A percentile compares a stretch with the other conserved stretches of the same genome.
These are phyloP conservation scores for Arabidopsis arenosa DNA, from an alignment of 345 rosid species.

Conservation along the genomic window DNA sequence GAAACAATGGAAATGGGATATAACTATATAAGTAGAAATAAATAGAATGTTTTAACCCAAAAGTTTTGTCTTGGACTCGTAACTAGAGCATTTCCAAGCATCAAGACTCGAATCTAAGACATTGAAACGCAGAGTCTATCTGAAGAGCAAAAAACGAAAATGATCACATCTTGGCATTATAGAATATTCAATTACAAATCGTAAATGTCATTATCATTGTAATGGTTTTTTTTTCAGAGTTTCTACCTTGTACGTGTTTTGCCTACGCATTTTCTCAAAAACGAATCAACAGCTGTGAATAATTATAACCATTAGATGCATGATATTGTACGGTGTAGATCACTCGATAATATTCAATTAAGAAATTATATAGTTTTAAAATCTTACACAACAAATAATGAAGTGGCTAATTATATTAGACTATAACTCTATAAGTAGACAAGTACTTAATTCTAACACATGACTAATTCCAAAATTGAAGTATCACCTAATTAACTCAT, in stretches of 20 bases:
- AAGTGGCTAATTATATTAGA: not conserved
- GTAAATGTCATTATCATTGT: slow-evolving; percentile 12
- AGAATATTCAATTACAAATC: slow-evolving; percentile 11
- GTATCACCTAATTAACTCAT: not conserved
- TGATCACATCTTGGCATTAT: slow-evolving; percentile 13
- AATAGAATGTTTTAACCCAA: no score
- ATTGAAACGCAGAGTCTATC: not conserved
- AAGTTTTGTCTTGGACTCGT: not conserved
- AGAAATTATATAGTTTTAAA: not conserved
- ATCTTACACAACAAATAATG: not conserved
- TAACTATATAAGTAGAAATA: no score
- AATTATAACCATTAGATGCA: slow-evolving; percentile 4
- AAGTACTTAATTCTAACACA: slow-evolving; percentile 11
- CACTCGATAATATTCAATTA: not conserved
- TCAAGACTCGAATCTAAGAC: not conserved
- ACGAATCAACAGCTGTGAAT: slow-evolving; percentile 17
- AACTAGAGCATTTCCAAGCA: no score
- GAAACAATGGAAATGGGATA: no score
- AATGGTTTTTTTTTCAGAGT: not conserved
- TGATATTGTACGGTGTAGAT: not conserved
- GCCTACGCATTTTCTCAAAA: slow-evolving; percentile 17
- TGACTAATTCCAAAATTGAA: not conserved
- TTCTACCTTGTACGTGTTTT: slow-evolving; percentile 23
- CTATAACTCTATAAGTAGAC: slow-evolving; percentile 1
- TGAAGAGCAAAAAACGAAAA: slow-evolving; percentile 14